Conservation (phyloP, 495 filamentous ascomycete genomes). For the Lophiostoma macrostomum region DNA sequence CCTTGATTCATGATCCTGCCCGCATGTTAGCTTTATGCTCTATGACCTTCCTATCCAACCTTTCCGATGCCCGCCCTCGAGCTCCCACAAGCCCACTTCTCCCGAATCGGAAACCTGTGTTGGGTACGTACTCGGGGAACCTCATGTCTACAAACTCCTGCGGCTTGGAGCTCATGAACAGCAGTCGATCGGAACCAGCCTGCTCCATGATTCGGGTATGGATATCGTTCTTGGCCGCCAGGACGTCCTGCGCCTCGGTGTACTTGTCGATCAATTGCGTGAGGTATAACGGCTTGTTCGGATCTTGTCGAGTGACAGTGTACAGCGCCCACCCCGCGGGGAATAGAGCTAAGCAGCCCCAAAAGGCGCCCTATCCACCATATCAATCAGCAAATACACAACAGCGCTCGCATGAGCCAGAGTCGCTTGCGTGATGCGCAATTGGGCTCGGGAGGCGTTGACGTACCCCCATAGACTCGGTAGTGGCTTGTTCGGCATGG, state of each 20-base stretch:
- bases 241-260: slow-evolving; percentile 47
- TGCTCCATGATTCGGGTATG: slow-evolving; percentile 66
- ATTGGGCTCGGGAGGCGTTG: slow-evolving; percentile 14
- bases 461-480: slow-evolving; percentile 64
- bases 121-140: slow-evolving; percentile 72
- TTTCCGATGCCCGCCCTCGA: too few relatives aligned
- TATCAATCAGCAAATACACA: slow-evolving; percentile 22
- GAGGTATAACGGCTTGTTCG: slow-evolving; percentile 51
- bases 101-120: too few relatives aligned
- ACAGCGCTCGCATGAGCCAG: too few relatives aligned
- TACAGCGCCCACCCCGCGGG: slow-evolving; percentile 57
- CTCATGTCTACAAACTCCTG: slow-evolving; percentile 52
- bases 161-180: slow-evolving; percentile 57
- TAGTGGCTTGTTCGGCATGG: slow-evolving; percentile 44
- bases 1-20: slow-evolving; percentile 58
- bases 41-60: not conserved
- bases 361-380: slow-evolving; percentile 59
- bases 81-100: not conserved
- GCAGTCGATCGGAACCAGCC: slow-evolving; percentile 63
- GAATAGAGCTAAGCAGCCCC: slow-evolving; percentile 57
- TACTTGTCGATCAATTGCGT: slow-evolving; percentile 57
- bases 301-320: slow-evolving; percentile 43
- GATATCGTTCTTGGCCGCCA: slow-evolving; percentile 58
- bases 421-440: too few relatives aligned
- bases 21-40: slow-evolving; percentile 5